These are phyloP conservation scores for Vitis hybrid DNA, from an alignment of 177 flowering plant genomes.

Conservation along the genomic window DNA sequence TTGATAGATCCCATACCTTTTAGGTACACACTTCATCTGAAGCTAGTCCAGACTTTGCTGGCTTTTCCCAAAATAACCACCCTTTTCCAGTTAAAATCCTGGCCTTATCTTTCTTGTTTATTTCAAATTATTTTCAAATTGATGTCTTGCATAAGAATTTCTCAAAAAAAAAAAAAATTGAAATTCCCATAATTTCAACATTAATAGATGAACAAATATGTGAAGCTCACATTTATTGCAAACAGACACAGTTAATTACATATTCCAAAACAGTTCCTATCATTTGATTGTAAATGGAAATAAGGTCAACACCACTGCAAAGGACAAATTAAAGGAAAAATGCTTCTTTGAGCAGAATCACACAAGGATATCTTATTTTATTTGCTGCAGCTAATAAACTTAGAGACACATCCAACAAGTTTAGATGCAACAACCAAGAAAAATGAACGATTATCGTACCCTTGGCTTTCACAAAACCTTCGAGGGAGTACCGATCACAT, in stretches of 20 bases:
- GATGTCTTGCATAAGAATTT: background rate
- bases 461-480: slow-evolving; percentile 50
- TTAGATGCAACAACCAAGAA: background rate
- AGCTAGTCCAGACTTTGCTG: background rate
- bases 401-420: background rate
- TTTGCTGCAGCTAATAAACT: background rate
- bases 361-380: background rate
- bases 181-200: too few relatives aligned
- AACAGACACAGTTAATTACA: too few relatives aligned
- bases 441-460: slow-evolving; percentile 35
- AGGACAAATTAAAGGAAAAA: background rate
- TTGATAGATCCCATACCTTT: background rate
- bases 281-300: background rate
- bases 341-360: background rate
- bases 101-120: background rate
- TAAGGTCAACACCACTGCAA: background rate
- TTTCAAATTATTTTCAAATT: background rate
- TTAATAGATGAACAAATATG: too few relatives aligned
- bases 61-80: background rate
- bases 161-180: too few relatives aligned
- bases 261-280: background rate
- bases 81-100: background rate
- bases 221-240: too few relatives aligned
- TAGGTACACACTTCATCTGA: background rate
- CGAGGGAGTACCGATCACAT: slow-evolving; percentile 70